Conservation (phyloP, 306 rosid genomes). For the Prunus salicina region DNA sequence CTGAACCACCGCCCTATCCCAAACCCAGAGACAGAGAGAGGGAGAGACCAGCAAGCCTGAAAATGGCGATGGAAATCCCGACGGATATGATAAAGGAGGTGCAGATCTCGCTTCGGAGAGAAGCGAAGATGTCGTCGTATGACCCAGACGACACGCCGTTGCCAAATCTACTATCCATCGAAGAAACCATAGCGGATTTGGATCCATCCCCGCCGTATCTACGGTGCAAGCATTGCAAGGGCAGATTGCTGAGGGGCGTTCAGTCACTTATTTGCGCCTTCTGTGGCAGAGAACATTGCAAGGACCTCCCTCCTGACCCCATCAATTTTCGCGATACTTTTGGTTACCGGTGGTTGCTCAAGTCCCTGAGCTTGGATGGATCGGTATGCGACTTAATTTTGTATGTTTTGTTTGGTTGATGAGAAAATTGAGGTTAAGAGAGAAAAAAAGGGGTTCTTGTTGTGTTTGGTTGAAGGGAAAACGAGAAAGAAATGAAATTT, state of each 20-base stretch:
- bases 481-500: neutral
- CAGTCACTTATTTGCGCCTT: constrained; percentile 63
- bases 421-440: constrained; percentile 2
- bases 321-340: constrained; percentile 60
- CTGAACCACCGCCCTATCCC: neutral
- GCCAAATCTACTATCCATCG: constrained; percentile 52
- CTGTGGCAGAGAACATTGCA: constrained; percentile 58
- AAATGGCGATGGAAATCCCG: constrained; percentile 75
- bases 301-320: constrained; percentile 71
- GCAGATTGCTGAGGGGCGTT: constrained; percentile 63
- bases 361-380: constrained; percentile 65
- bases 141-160: constrained; percentile 51
- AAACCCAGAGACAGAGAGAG: neutral
- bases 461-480: neutral
- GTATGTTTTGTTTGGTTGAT: neutral
- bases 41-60: constrained; percentile 14
- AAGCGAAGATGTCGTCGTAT: constrained; percentile 65
- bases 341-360: constrained; percentile 78
- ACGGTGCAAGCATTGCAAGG: constrained; percentile 76
- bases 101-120: constrained; percentile 61
- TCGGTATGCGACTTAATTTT: constrained; percentile 49
- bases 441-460: neutral
- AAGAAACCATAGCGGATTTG: constrained; percentile 57
- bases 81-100: constrained; percentile 59
- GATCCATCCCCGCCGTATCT: constrained; percentile 81